Evolutionary conservation across 202 grass and related monocot species (phyloP), one percentile per base, ranked within the genome.

Genomic region (Carex sylvatica): DNA sequence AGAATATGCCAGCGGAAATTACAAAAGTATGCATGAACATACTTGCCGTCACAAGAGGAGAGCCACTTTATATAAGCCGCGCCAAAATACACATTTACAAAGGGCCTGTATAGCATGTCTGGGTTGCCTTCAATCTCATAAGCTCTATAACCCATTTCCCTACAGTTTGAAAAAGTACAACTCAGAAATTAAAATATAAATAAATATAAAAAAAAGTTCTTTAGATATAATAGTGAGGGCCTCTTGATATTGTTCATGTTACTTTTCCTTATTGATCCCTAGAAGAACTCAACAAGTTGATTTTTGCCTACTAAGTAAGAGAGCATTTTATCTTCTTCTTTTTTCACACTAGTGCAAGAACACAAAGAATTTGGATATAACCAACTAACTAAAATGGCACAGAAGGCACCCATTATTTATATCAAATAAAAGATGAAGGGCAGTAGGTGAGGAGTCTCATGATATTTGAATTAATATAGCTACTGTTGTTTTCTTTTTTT

Each of bases 1-100:
- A 19, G 15, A 8, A 77, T 58, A 59, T 77, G 15, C 7, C 26
- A 36, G 33, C 0, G 14, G 18, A 59, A 77, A 58, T 19, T 36
- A 58, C 56, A 85, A 82, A 14, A 64, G 60, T 61, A 73, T n/a
- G 77, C 14, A 84, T 20, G 19, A 81, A 51, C 90, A 67, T 95
- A 98, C 95, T 95, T 98, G 36, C 94, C 92, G 78, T 98, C 92
- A 81, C 84, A 95, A 90, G 84, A 91, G 82, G 83, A 98, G 23
- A 98, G 86, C 92, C 91, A 95, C 80, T 89, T 98, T 66, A 94
- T 84, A 44, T 95, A 95, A 88, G 96, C 92, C 65, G 96, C 96
- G 78, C 96, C 96, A 86, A 95, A 98, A 59, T 98, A 98, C 46
- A 98, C 73, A 82, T 98, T 98, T 62, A 99, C 88, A 86, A 93